Percentiles rank a stretch among this genome's conserved stretches.
Conservation (phyloP, 148 eudicot species). For the Rhododendron vialii region DNA sequence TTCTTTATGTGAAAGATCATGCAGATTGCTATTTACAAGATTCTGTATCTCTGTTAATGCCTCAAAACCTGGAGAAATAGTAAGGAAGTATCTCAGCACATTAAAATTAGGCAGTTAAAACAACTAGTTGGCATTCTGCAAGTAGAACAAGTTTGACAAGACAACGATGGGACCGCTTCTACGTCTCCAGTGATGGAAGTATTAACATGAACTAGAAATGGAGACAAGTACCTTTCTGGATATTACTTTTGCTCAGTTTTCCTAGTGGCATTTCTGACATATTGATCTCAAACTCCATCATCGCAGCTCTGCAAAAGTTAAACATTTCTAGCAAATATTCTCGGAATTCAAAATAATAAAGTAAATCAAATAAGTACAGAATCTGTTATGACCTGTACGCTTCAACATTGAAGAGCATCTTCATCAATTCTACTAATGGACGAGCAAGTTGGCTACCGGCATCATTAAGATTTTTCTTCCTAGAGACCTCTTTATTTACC, state of each 20-base stretch:
- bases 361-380: neutral
- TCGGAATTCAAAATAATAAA: neutral
- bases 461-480: conserved; percentile 48
- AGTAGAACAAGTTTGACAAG: neutral
- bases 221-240: conserved; percentile 64
- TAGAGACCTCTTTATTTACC: conserved; percentile 57
- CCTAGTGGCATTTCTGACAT: conserved; percentile 99
- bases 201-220: conserved; percentile 1
- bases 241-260: conserved; percentile 88
- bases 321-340: conserved; percentile 7
- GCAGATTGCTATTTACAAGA: conserved; percentile 39
- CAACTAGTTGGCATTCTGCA: neutral
- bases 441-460: conserved; percentile 60
- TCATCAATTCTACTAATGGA: conserved; percentile 74
- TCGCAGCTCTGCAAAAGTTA: conserved; percentile 69
- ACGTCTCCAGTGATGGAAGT: neutral
- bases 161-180: neutral
- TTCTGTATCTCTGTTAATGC: conserved; percentile 92
- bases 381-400: conserved; percentile 59
- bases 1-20: conserved; percentile 55
- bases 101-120: conserved; percentile 3
- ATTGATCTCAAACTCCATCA: conserved; percentile 98
- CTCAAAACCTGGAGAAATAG: conserved; percentile 66
- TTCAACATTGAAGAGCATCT: conserved; percentile 97
- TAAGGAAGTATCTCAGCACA: neutral